Evolutionary conservation across 1,284 basidiomycete species (phyloP).

Genomic region (Malassezia japonica): DNA sequence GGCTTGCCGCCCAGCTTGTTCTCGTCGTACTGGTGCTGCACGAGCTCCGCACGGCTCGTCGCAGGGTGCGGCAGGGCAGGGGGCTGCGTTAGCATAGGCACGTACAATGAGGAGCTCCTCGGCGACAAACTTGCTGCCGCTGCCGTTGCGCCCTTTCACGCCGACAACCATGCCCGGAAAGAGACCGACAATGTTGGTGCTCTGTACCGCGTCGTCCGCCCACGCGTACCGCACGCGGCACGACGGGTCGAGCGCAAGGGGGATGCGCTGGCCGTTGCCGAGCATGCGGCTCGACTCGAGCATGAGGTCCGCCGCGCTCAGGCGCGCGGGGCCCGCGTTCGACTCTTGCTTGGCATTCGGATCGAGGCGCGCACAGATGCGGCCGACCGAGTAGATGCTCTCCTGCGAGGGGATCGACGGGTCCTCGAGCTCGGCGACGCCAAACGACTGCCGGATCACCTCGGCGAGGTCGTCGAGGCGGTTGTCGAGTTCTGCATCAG

Average conservation of each 20-base stretch:
- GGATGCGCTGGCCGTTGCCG: slow-evolving; percentile 33
- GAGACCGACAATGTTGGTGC: slow-evolving; percentile 52
- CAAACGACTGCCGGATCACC: slow-evolving; percentile 27
- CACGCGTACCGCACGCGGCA: slow-evolving; percentile 29
- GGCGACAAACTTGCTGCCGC: slow-evolving; percentile 73
- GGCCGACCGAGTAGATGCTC: slow-evolving; percentile 37
- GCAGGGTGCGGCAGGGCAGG: slow-evolving; percentile 35
- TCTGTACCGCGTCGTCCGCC: slow-evolving; percentile 11
- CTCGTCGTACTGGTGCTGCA: slow-evolving; percentile 19
- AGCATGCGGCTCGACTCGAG: slow-evolving; percentile 34
- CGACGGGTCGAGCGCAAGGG: slow-evolving; percentile 22
- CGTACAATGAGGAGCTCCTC: slow-evolving; percentile 69
- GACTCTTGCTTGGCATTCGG: neutral
- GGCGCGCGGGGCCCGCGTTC: neutral
- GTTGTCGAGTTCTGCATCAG: slow-evolving; percentile 27
- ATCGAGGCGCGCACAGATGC: slow-evolving; percentile 23
- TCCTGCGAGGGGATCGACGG: slow-evolving; percentile 33
- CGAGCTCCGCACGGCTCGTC: slow-evolving; percentile 22
- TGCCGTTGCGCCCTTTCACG: slow-evolving; percentile 81
- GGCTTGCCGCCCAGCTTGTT: slow-evolving; percentile 17
- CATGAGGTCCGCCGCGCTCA: slow-evolving; percentile 16
- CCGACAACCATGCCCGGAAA: slow-evolving; percentile 85
- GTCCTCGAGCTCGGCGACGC: slow-evolving; percentile 30
- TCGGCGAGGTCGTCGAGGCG: slow-evolving; percentile 32
- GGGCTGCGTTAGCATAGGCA: slow-evolving; percentile 19